Conservation (phyloP, 1,139 yeast genomes). For the Yamadazyma oceani region DNA sequence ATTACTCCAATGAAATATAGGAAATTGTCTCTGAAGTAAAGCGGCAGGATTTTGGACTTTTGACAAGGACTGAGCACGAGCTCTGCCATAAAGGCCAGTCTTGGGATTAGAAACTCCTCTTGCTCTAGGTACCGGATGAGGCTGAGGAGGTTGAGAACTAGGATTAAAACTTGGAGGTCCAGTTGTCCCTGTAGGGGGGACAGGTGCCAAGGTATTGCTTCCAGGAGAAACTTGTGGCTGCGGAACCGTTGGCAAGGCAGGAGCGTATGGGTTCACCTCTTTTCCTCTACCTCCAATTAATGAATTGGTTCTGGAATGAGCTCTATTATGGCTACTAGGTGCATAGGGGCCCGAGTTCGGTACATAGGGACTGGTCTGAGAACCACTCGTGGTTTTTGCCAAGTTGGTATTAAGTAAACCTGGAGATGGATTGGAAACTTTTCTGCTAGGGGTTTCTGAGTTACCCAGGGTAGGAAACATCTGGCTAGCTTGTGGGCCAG, state of each 20-base stretch:
- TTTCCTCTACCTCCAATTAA: constrained; percentile 44
- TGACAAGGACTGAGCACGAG: constrained; percentile 23
- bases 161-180: constrained; percentile 5
- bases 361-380: constrained; percentile 41
- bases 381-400: constrained; percentile 18
- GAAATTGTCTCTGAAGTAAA: constrained; percentile 62
- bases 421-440: constrained; percentile 10
- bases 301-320: constrained; percentile 46
- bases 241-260: constrained; percentile 28
- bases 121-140: constrained; percentile 15
- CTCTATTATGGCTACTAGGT: constrained; percentile 35
- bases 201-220: no score
- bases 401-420: constrained; percentile 21
- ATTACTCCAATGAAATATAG: constrained; percentile 72
- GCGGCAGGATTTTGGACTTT: constrained; percentile 37
- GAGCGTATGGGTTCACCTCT: constrained; percentile 48
- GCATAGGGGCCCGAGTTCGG: constrained; percentile 51
- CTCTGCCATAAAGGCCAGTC: constrained; percentile 25
- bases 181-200: constrained; percentile 3
- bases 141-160: not conserved
- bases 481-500: not conserved
- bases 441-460: constrained; percentile 4
- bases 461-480: not conserved
- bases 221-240: constrained; percentile 7
- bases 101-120: constrained; percentile 32